Conservation (phyloP, 1,284 basidiomycete species). For the Inonotus obliquus region DNA sequence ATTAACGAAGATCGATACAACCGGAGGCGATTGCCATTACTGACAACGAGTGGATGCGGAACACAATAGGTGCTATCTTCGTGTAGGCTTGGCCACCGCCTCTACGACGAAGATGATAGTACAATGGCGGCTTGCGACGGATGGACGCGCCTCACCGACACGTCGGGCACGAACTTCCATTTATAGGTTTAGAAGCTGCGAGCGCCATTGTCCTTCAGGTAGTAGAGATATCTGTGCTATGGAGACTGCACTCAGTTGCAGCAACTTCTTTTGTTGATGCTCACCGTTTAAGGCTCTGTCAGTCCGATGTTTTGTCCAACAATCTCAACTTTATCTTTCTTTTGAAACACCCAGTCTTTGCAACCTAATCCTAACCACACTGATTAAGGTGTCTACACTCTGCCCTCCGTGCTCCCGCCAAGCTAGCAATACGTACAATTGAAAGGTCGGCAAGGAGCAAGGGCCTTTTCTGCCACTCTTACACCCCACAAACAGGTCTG, state of each 20-base stretch:
- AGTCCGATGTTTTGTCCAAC: slow-evolving; percentile 13
- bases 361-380: neutral
- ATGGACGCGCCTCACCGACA: slow-evolving; percentile 7
- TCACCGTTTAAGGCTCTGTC: slow-evolving; percentile 9
- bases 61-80: slow-evolving; percentile 18
- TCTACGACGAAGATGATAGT: slow-evolving; percentile 4
- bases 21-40: slow-evolving; percentile 6
- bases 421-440: neutral
- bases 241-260: slow-evolving; percentile 18
- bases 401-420: neutral
- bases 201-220: slow-evolving; percentile 17
- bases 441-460: neutral
- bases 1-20: slow-evolving; percentile 4
- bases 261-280: slow-evolving; percentile 11
- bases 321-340: slow-evolving; percentile 15
- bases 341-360: neutral
- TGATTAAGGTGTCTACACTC: neutral
- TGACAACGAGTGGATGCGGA: slow-evolving; percentile 14
- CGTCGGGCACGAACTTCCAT: slow-evolving; percentile 10
- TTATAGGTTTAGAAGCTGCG: slow-evolving; percentile 4
- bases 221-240: slow-evolving; percentile 15
- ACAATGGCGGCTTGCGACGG: slow-evolving; percentile 8
- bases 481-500: neutral
- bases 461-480: neutral
- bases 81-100: slow-evolving; percentile 13